Evolutionary conservation across 2,329 filamentous ascomycete species (phyloP), one percentile per base, ranked within the genome.

Genomic region (Colletotrichum plurivorum): DNA sequence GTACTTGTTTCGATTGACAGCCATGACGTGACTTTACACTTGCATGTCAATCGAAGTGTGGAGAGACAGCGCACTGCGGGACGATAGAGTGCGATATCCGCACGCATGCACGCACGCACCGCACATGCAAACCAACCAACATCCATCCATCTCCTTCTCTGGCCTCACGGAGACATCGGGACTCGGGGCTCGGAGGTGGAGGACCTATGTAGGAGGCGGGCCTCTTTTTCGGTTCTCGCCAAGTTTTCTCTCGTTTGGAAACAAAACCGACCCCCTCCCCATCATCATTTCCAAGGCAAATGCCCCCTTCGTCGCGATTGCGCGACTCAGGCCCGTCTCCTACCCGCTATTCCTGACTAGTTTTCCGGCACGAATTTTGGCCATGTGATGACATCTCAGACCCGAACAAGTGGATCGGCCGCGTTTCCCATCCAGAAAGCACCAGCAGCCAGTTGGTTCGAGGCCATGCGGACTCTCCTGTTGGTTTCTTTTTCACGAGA

Each of bases 311-410:
- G n/a, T 16, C 58, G n/a, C 27, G n/a, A 53, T 52, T 52, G 51
- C 61, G 20, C 66, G 62, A 69, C 62, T 69, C 66, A 56, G 56
- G 36, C 55, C 27, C 62, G 51, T 41, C 41, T 69, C 20, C 48
- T 27, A 65, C 49, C 61, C 62, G 49, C 62, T 57, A 59, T 52
- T 66, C 62, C 55, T 61, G 49, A 69, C 66, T 56, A 69, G 51
- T 60, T 66, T 48, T 56, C 31, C 57, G 62, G 54, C 62, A 66
- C 66, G 46, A 60, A 60, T 39, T 9, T 12, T 45, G 51, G 43
- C 66, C 66, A 69, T 69, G 66, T 69, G 66, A 69, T 66, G 51
- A 51, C 62, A 69, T 69, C 62, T 69, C 66, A 66, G 66, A 69
- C 66, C 62, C 62, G 66, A 56, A 45, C 55, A 56, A 55, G 66